Conservation (phyloP, 768 basidiomycete species). For the Tremella yokohamensis region DNA sequence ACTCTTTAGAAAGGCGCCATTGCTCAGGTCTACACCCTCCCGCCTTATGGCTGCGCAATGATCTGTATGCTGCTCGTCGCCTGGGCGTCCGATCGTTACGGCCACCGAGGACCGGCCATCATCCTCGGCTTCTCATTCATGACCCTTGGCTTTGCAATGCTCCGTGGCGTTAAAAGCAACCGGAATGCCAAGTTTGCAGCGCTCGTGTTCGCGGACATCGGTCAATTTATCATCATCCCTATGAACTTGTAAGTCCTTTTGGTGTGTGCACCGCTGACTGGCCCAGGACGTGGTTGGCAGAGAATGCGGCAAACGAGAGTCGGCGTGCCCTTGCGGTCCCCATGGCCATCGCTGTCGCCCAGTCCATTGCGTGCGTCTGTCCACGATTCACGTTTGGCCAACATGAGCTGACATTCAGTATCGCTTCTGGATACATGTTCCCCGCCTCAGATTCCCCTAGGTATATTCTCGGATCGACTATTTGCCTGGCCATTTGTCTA, state of each 20-base stretch:
- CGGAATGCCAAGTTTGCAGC: conserved; percentile 19
- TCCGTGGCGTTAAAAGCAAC: conserved; percentile 8
- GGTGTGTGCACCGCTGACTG: not conserved
- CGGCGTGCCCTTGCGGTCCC: conserved; percentile 3
- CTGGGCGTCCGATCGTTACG: conserved; percentile 14
- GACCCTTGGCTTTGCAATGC: conserved; percentile 23
- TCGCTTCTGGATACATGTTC: conserved; percentile 25
- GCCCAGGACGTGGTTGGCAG: conserved; percentile 11
- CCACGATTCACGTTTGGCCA: not conserved
- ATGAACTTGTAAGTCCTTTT: conserved; percentile 13
- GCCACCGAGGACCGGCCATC: conserved; percentile 11
- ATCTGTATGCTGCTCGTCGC: conserved; percentile 19
- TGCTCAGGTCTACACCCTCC: conserved; percentile 25
- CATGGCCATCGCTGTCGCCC: conserved; percentile 8
- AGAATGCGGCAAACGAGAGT: conserved; percentile 14
- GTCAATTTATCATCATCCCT: conserved; percentile 10
- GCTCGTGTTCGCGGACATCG: conserved; percentile 23
- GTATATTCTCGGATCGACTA: conserved; percentile 22
- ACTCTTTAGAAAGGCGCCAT: conserved; percentile 15
- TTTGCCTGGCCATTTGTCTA: conserved; percentile 15
- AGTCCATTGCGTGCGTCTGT: conserved; percentile 6
- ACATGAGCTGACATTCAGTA: conserved; percentile 3
- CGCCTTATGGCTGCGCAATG: conserved; percentile 19
- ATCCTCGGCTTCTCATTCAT: conserved; percentile 15
- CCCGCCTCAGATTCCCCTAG: conserved; percentile 19